Percentiles rank a stretch among this genome's conserved stretches.
These are phyloP conservation scores for Spathaspora sp. DNA, from an alignment of 1,139 yeast species.

Conservation along the genomic window DNA sequence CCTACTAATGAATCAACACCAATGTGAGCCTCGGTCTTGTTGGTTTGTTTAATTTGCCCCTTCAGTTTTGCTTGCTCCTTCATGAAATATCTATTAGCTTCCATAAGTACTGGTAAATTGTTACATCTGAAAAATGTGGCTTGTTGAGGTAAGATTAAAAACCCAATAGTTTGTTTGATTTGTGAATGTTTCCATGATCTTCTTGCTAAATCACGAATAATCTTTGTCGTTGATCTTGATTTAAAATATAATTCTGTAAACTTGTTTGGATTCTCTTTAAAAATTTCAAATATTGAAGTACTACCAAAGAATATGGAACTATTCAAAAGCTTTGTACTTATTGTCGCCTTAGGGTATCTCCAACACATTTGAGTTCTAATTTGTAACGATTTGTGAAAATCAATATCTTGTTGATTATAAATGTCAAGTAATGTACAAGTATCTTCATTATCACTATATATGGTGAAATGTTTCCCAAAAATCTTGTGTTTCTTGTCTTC, in stretches of 20 bases:
- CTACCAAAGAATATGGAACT: conserved; percentile 83
- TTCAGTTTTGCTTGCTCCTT: conserved; percentile 45
- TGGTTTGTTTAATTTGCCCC: conserved; percentile 40
- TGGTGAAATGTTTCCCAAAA: conserved; percentile 49
- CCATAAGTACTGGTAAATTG: conserved; percentile 79
- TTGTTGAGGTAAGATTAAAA: conserved; percentile 62
- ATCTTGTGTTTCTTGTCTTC: conserved; percentile 67
- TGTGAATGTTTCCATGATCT: conserved; percentile 84
- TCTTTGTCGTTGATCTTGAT: conserved; percentile 58
- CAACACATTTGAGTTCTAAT: conserved; percentile 86
- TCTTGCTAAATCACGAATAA: conserved; percentile 84
- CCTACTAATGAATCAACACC: conserved; percentile 88
- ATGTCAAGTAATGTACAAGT: conserved; percentile 64
- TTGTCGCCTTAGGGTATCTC: conserved; percentile 76
- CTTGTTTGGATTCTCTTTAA: conserved; percentile 30
- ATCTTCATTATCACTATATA: conserved; percentile 41
- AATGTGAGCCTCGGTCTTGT: conserved; percentile 70
- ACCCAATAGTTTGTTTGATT: conserved; percentile 59
- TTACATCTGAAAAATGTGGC: conserved; percentile 75
- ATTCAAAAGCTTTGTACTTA: conserved; percentile 73
- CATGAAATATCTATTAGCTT: conserved; percentile 82
- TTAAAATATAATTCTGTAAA: conserved; percentile 40
- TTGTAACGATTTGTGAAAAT: conserved; percentile 65
- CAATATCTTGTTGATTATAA: conserved; percentile 65
- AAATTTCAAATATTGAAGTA: conserved; percentile 38